Conservation (phyloP, 2,329 filamentous ascomycete species). For the Beauveria brongniartii region DNA sequence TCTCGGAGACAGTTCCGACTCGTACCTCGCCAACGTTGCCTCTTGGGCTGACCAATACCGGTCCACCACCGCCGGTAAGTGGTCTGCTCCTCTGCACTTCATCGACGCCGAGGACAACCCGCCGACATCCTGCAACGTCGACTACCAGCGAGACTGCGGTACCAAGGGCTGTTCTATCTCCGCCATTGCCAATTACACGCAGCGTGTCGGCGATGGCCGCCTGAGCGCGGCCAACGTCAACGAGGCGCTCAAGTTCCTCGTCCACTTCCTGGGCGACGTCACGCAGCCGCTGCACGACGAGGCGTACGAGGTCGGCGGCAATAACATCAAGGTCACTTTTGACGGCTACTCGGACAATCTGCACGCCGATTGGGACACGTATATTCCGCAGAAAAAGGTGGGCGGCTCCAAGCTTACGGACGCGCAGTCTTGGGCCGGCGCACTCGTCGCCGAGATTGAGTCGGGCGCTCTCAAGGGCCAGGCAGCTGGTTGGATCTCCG, state of each 20-base stretch:
- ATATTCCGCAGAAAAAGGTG: slow-evolving; percentile 41
- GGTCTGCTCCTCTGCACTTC: slow-evolving; percentile 39
- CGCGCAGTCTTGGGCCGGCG: slow-evolving; percentile 31
- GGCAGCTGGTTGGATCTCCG: slow-evolving; percentile 28
- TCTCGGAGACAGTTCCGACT: slow-evolving; percentile 34
- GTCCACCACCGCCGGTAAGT: slow-evolving; percentile 37
- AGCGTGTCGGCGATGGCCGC: slow-evolving; percentile 15
- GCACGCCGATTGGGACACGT: slow-evolving; percentile 53
- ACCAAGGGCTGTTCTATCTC: slow-evolving; percentile 19
- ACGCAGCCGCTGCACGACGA: slow-evolving; percentile 48
- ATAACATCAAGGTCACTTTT: slow-evolving; percentile 20
- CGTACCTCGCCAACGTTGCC: slow-evolving; percentile 41
- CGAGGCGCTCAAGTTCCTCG: slow-evolving; percentile 20
- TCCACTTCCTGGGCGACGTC: slow-evolving; percentile 49
- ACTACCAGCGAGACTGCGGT: slow-evolving; percentile 33
- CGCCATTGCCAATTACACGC: slow-evolving; percentile 22
- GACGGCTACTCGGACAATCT: slow-evolving; percentile 42
- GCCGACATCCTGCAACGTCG: slow-evolving; percentile 24
- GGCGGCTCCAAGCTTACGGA: slow-evolving; percentile 27
- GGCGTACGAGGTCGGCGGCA: slow-evolving; percentile 41
- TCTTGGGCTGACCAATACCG: slow-evolving; percentile 36
- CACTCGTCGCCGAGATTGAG: slow-evolving; percentile 27
- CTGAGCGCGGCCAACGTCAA: slow-evolving; percentile 13
- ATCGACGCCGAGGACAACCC: slow-evolving; percentile 40
- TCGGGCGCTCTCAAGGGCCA: slow-evolving; percentile 28